Evolutionary conservation across 805 yeast genomes (phyloP), one percentile per base, ranked within the genome.

Genomic region (Wickerhamiella hasegawae): DNA sequence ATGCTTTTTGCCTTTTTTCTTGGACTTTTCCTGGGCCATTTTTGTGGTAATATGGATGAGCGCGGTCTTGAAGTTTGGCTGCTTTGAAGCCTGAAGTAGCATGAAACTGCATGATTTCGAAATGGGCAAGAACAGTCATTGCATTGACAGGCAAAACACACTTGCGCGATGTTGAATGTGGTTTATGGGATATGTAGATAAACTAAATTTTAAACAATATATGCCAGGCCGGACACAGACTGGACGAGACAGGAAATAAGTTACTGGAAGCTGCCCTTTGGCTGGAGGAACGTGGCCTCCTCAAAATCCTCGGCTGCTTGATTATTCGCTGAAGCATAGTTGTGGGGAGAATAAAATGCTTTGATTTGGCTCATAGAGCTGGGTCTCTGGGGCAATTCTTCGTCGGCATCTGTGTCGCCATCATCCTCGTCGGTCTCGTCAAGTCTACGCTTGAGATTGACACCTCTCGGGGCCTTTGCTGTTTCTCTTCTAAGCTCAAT

Each of bases 201-300:
- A n/a, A n/a, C n/a, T n/a, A n/a, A n/a, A n/a, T n/a, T n/a, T n/a
- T n/a, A n/a, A n/a, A n/a, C n/a, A n/a, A n/a, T n/a, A n/a, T n/a
- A n/a, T n/a, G n/a, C n/a, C n/a, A n/a, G n/a, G n/a, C n/a, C n/a
- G n/a, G n/a, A n/a, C n/a, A n/a, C n/a, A n/a, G n/a, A n/a, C n/a
- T n/a, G n/a, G n/a, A n/a, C n/a, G n/a, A n/a, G n/a, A n/a, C n/a
- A n/a, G n/a, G n/a, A n/a, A n/a, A n/a, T n/a, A n/a, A n/a, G n/a
- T n/a, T 26, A 26, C 6, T 26, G 6, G 28, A 26, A 26, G 28
- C 28, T 26, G 10, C n/a, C 16, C 15, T n/a, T 9, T 15, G 47
- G 42, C 24, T 35, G 39, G 31, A 53, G 36, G 34, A 53, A 53
- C 3, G 35, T 40, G 3, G 56, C 57, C 8, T 52, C 53, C 10